Evolutionary conservation across 148 eudicot genomes (phyloP), one percentile per base, ranked within the genome.

Genomic region (Amaranthus cruentus): DNA sequence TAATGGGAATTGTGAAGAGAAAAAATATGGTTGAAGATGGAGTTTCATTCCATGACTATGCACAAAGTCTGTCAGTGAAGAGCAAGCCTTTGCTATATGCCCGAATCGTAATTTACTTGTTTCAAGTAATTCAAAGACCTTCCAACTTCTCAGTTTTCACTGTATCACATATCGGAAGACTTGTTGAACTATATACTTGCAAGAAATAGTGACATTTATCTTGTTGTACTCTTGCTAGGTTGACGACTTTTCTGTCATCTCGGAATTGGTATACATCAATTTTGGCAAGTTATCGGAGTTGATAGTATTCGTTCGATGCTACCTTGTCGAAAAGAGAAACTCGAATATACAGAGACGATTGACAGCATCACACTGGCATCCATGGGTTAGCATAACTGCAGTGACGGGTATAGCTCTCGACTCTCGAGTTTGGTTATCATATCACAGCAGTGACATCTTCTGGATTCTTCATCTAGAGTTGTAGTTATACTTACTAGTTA

Each of bases 221-320:
- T 47, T 66, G 69, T 44, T 66, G 69, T 66, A 66, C 53, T 47
- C 70, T 18, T 50, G 46, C 56, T 67, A 67, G 56, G 70, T 8
- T 67, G 56, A 47, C 28, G 70, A 52, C 44, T 50, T 6, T 67
- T 6, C 13, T 66, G 51, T 66, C 69, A 65, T 14, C 11, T 15
- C 6, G 15, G 68, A 47, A 21, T 18, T 48, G 69, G 51, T 47
- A 48, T n/a, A 42, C 54, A 48, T 47, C 21, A 47, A 4, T 6
- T 15, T 66, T 46, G 50, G n/a, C 44, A 10, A 15, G 44, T 67
- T 67, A 8, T 9, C 44, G 7, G 55, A 49, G 69, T 66, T 66
- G 54, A 54, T 49, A 49, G 18, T 62, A 12, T 48, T 43, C 50
- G 6, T 43, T 7, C 13, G 10, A 63, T 28, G 13, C 13, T 61